Conservation (phyloP, 2,329 filamentous ascomycete species). For the Fonsecaea pedrosoi region DNA sequence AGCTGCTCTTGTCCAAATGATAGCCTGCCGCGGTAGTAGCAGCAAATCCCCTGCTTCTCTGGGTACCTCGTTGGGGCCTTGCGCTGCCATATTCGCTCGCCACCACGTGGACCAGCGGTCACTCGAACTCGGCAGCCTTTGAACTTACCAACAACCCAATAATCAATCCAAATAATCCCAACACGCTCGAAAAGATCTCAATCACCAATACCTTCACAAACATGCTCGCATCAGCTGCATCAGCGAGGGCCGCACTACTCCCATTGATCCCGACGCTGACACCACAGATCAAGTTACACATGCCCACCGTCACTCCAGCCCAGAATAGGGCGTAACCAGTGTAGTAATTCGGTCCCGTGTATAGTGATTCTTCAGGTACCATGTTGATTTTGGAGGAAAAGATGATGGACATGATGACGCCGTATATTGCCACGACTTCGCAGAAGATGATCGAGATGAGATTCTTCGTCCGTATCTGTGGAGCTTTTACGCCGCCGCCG, state of each 20-base stretch:
- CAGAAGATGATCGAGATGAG: conserved; percentile 99
- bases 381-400: conserved; percentile 83
- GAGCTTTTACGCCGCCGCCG: conserved; percentile 93
- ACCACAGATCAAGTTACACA: conserved; percentile 96
- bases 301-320: conserved; percentile 90
- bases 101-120: neutral
- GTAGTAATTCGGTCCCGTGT: conserved; percentile 82
- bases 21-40: neutral
- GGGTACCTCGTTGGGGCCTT: neutral
- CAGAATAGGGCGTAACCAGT: conserved; percentile 96
- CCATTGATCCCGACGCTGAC: conserved; percentile 98
- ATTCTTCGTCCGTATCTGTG: conserved; percentile 98
- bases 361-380: conserved; percentile 69
- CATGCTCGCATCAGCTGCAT: conserved; percentile 90
- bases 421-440: conserved; percentile 99
- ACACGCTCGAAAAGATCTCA: conserved; percentile 97
- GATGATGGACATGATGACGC: conserved; percentile 99
- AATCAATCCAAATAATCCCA: conserved; percentile 95
- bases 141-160: conserved; percentile 86
- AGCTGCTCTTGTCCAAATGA: neutral
- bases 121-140: conserved; percentile 76
- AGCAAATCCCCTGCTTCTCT: neutral
- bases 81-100: conserved; percentile 2
- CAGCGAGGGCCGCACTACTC: conserved; percentile 91
- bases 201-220: conserved; percentile 99